Evolutionary conservation across 306 rosid species (phyloP).

Genomic region (Glycine tomentella): DNA sequence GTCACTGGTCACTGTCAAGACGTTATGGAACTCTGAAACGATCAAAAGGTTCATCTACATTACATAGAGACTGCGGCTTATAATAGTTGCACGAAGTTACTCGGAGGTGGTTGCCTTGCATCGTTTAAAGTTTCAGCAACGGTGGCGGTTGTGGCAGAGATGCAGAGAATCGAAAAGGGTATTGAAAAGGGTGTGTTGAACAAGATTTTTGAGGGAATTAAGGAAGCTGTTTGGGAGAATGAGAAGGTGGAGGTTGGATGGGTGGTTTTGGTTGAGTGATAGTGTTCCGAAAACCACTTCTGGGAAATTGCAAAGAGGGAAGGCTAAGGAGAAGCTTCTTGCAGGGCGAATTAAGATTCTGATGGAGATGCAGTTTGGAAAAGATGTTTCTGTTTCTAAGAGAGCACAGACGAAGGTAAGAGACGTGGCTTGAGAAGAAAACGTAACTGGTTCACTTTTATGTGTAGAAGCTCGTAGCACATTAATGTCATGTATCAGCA

Average conservation of each 20-base stretch:
- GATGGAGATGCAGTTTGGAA: constrained; percentile 62
- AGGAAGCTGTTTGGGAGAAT: constrained; percentile 51
- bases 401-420: neutral
- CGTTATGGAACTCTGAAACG: constrained; percentile 54
- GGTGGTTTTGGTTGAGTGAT: constrained; percentile 70
- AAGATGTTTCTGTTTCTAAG: neutral
- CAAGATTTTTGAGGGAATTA: constrained; percentile 57
- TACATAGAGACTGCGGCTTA: constrained; percentile 64
- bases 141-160: constrained; percentile 70
- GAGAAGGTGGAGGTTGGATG: constrained; percentile 63
- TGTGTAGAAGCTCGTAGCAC: constrained; percentile 40
- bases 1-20: constrained; percentile 74
- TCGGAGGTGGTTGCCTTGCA: constrained; percentile 76
- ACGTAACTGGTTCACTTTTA: neutral
- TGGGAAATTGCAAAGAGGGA: constrained; percentile 75
- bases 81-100: constrained; percentile 52
- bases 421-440: neutral
- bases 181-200: constrained; percentile 43
- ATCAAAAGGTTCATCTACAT: constrained; percentile 66
- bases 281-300: constrained; percentile 82
- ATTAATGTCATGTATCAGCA: constrained; percentile 41
- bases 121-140: constrained; percentile 51
- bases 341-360: constrained; percentile 60
- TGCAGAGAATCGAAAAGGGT: constrained; percentile 47
- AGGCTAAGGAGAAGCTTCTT: constrained; percentile 60